phyloP scores from a whole-genome alignment of 441 rosid species.

The Adansonia gregorii region DNA sequence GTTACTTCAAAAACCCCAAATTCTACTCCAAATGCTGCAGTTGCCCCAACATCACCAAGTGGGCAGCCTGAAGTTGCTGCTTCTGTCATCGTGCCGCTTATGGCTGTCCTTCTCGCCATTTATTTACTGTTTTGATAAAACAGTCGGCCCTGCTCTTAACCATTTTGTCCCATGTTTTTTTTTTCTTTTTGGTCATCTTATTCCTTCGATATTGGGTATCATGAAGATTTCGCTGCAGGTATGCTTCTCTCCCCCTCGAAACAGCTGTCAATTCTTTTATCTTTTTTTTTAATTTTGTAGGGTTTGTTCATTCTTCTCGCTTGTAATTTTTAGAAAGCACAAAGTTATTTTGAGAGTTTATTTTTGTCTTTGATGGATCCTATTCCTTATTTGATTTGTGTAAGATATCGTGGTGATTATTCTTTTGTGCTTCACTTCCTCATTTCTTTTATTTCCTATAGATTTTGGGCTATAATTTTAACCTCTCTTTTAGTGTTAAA shows the following conservation, averaged over 20 bases:
- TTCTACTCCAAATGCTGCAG: constrained; percentile 28
- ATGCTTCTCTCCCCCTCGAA: neutral
- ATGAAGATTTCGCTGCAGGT: neutral
- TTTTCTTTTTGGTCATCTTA: neutral
- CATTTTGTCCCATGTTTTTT: neutral
- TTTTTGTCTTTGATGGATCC: constrained; percentile 15
- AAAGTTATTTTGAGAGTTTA: constrained; percentile 2
- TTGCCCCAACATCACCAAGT: constrained; percentile 37
- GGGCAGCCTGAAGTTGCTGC: constrained; percentile 51
- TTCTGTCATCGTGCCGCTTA: constrained; percentile 37
- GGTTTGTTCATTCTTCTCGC: constrained; percentile 30
- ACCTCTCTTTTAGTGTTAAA: no score
- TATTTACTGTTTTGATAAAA: constrained; percentile 46
- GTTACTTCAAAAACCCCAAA: constrained; percentile 33
- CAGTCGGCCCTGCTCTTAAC: neutral
- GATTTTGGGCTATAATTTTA: no score
- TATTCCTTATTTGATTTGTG: constrained; percentile 16
- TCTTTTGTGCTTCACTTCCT: neutral
- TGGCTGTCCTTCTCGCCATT: constrained; percentile 39
- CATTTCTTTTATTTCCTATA: no score
- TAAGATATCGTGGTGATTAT: constrained; percentile 21
- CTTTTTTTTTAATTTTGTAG: constrained; percentile 10
- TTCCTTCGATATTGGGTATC: constrained; percentile 18
- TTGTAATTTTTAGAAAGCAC: neutral
- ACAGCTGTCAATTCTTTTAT: neutral